Evolutionary conservation across 805 yeast species (phyloP).

Genomic region (Cyberlindnera sargentensis): DNA sequence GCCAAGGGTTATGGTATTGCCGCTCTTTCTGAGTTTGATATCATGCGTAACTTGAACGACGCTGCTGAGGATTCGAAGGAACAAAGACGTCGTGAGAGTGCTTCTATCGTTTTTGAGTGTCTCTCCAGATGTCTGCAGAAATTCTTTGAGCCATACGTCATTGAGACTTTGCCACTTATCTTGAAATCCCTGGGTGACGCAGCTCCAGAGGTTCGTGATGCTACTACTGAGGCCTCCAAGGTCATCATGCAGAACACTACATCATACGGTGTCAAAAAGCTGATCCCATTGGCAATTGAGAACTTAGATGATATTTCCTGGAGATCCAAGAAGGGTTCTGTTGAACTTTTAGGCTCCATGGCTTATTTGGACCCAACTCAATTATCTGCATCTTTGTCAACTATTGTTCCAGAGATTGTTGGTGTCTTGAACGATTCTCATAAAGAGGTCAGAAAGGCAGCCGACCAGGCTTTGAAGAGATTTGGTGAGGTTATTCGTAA

Average conservation of each 20-base stretch:
- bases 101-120: constrained; percentile 79
- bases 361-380: constrained; percentile 96
- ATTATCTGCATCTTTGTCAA: constrained; percentile 78
- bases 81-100: constrained; percentile 74
- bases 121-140: constrained; percentile 70
- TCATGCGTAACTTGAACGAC: constrained; percentile 65
- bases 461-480: constrained; percentile 77
- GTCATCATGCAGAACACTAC: constrained; percentile 88
- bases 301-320: constrained; percentile 86
- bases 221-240: constrained; percentile 82
- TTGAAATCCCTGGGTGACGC: constrained; percentile 81
- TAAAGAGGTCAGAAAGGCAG: constrained; percentile 94
- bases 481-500: constrained; percentile 97
- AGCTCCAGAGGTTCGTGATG: constrained; percentile 77
- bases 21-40: constrained; percentile 66
- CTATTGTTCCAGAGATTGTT: constrained; percentile 93
- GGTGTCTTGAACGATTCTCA: constrained; percentile 92
- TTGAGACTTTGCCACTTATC: constrained; percentile 78
- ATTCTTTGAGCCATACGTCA: constrained; percentile 88
- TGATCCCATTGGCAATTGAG: constrained; percentile 85
- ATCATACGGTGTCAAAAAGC: constrained; percentile 81
- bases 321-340: constrained; percentile 97
- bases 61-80: constrained; percentile 87
- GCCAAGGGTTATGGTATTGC: constrained; percentile 86
- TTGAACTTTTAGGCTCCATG: constrained; percentile 94